These are phyloP conservation scores for Penicillium subrubescens DNA, from an alignment of 495 filamentous ascomycete genomes.

Conservation along the genomic window DNA sequence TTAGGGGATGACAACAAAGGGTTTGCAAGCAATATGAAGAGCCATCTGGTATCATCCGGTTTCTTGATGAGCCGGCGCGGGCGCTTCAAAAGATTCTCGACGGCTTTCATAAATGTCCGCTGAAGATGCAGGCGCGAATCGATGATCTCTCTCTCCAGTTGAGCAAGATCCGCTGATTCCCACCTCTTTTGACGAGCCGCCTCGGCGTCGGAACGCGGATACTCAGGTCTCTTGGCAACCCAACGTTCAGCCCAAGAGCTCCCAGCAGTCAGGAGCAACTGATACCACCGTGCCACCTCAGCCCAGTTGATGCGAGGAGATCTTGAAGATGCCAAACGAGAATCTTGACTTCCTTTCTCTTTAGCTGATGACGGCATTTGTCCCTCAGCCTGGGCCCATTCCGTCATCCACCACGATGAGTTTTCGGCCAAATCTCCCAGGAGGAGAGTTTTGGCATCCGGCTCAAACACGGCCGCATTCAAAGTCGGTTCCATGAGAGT, in stretches of 20 bases:
- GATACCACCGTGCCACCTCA: constrained; percentile 74
- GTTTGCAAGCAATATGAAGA: constrained; percentile 84
- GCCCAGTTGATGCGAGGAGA: constrained; percentile 78
- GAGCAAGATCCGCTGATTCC: constrained; percentile 36
- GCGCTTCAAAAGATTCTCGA: constrained; percentile 82
- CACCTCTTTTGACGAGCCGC: constrained; percentile 27
- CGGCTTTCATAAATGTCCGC: constrained; percentile 74
- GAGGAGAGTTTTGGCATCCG: constrained; percentile 78
- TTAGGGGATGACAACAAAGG: constrained; percentile 62
- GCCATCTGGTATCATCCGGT: constrained; percentile 74
- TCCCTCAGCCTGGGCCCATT: constrained; percentile 35
- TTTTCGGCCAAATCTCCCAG: constrained; percentile 83
- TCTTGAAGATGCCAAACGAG: constrained; percentile 56
- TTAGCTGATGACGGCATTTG: constrained; percentile 26
- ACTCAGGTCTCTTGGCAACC: constrained; percentile 41
- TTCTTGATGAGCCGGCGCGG: constrained; percentile 70
- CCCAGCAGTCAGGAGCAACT: constrained; percentile 67
- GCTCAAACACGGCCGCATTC: constrained; percentile 46
- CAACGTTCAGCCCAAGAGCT: constrained; percentile 57
- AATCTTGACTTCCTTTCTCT: constrained; percentile 27
- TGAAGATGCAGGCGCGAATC: constrained; percentile 70
- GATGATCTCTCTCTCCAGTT: constrained; percentile 62
- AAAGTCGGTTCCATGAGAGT: constrained; percentile 16
- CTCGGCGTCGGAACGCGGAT: constrained; percentile 32
- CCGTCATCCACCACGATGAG: constrained; percentile 80